A percentile compares a stretch with the other conserved stretches of the same genome.
Evolutionary conservation across 768 basidiomycete genomes (phyloP).

Genomic region (Goffeauzyma gilvescens): DNA sequence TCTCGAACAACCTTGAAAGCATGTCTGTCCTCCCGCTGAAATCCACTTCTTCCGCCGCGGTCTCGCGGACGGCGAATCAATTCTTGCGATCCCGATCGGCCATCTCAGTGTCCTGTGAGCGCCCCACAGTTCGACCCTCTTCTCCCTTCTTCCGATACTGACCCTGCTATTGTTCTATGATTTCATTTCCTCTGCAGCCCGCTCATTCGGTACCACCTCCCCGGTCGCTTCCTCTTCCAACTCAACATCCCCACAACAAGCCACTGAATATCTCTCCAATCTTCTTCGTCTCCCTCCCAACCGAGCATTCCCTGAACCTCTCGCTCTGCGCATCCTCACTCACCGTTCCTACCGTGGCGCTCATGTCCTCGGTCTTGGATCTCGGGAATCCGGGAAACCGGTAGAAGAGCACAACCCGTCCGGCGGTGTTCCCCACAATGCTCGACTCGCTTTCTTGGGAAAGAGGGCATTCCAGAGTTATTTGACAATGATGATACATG

Average conservation of each 20-base stretch:
- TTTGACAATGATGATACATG: constrained; percentile 25
- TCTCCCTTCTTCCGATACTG: no score
- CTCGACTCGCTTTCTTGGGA: constrained; percentile 24
- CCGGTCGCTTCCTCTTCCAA: no score
- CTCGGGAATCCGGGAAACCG: neutral
- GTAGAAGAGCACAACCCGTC: constrained; percentile 1
- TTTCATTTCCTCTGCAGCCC: no score
- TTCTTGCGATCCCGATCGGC: no score
- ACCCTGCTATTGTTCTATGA: no score
- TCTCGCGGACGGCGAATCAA: no score
- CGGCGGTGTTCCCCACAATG: constrained; percentile 21
- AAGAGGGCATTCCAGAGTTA: constrained; percentile 22
- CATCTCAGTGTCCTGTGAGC: no score
- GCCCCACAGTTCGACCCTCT: no score
- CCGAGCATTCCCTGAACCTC: constrained; percentile 20
- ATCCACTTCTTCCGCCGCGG: no score
- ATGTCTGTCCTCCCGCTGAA: no score
- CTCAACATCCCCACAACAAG: constrained; percentile 27
- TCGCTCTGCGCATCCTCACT: constrained; percentile 27
- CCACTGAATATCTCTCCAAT: constrained; percentile 19
- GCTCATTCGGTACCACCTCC: no score
- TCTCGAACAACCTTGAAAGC: no score
- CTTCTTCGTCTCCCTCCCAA: constrained; percentile 20
- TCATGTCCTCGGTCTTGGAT: constrained; percentile 17
- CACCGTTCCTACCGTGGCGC: constrained; percentile 30